phyloP scores from a whole-genome alignment of 768 basidiomycete species.

The Butyriboletus loyo region DNA sequence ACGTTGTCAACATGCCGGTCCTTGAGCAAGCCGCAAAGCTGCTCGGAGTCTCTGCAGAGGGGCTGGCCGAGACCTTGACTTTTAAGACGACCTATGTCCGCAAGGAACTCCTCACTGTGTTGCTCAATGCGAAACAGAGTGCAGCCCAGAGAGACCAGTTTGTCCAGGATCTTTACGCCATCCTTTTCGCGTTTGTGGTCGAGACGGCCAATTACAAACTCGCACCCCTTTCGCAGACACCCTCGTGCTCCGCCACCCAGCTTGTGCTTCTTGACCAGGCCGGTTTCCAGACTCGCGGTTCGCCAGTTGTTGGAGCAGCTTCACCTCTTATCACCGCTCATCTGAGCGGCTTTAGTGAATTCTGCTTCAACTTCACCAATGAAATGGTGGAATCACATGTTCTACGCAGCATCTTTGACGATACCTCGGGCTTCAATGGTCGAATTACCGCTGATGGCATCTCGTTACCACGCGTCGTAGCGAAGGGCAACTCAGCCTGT shows the following conservation, averaged over 20 bases:
- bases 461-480: conserved; percentile 42
- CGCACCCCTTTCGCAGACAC: conserved; percentile 41
- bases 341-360: conserved; percentile 59
- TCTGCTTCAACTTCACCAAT: conserved; percentile 57
- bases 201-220: conserved; percentile 62
- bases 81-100: conserved; percentile 57
- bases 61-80: conserved; percentile 51
- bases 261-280: conserved; percentile 55
- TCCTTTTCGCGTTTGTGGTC: conserved; percentile 60
- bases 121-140: conserved; percentile 52
- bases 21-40: conserved; percentile 49
- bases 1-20: conserved; percentile 43
- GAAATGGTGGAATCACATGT: conserved; percentile 60
- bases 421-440: conserved; percentile 44
- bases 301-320: conserved; percentile 37
- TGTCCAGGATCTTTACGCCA: conserved; percentile 57
- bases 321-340: conserved; percentile 54
- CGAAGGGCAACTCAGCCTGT: conserved; percentile 55
- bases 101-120: conserved; percentile 55
- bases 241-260: conserved; percentile 41
- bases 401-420: conserved; percentile 51
- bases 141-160: conserved; percentile 52
- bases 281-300: conserved; percentile 54
- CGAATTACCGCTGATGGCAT: conserved; percentile 51
- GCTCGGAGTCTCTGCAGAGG: conserved; percentile 53